phyloP scores from a whole-genome alignment of 495 filamentous ascomycete genomes.

The Podospora sp. region DNA sequence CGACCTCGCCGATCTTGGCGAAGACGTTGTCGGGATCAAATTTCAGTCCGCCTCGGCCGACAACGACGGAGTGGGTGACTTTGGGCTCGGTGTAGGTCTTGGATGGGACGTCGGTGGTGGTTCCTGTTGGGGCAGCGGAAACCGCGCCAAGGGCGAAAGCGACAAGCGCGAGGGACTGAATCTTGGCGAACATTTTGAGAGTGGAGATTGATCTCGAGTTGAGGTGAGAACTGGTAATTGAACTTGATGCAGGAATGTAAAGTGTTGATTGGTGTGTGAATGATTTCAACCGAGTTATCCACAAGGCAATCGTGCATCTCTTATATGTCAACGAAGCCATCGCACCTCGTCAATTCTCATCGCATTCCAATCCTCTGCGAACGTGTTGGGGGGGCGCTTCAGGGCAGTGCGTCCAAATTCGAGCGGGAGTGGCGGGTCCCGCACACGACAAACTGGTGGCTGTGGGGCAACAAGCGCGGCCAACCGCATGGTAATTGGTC shows the following conservation, averaged over 20 bases:
- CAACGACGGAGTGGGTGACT: conserved; percentile 53
- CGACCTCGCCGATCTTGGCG: conserved; percentile 52
- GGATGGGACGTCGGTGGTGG: conserved; percentile 15
- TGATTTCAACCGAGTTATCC: too few relatives aligned
- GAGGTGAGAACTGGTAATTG: not conserved
- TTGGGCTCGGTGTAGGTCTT: conserved; percentile 18
- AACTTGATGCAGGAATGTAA: not conserved
- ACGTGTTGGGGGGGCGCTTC: too few relatives aligned
- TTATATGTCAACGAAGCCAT: too few relatives aligned
- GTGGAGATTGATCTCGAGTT: not conserved
- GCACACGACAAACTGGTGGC: too few relatives aligned
- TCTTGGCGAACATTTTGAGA: conserved; percentile 2
- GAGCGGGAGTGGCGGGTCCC: too few relatives aligned
- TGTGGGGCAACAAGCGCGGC: not conserved
- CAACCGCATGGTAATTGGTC: not conserved
- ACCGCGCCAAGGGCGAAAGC: conserved; percentile 11
- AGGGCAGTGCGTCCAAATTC: too few relatives aligned
- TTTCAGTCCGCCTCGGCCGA: conserved; percentile 49
- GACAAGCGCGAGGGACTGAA: conserved; percentile 19
- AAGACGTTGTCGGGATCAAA: conserved; percentile 57
- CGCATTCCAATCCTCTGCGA: too few relatives aligned
- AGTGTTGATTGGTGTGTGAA: not conserved
- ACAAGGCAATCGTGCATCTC: too few relatives aligned
- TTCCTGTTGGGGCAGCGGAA: conserved; percentile 23
- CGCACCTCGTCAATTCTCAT: too few relatives aligned